These are phyloP conservation scores for Pichia sp. DNA, from an alignment of 1,139 yeast species.

Conservation along the genomic window DNA sequence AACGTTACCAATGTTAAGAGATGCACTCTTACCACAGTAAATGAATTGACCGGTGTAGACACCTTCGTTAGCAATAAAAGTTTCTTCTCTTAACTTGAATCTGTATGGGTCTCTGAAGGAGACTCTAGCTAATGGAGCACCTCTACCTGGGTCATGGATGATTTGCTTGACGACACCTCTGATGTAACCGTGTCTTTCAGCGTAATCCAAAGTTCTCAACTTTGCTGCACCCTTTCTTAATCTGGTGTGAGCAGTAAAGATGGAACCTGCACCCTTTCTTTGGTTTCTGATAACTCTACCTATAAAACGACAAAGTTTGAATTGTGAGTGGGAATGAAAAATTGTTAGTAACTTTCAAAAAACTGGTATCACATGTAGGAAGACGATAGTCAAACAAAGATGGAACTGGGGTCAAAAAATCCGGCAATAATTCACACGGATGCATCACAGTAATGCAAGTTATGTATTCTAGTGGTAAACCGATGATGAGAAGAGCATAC, in stretches of 20 bases:
- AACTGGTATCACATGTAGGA: not conserved
- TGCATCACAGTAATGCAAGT: too few species aligned
- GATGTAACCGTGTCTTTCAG: conserved; percentile 99
- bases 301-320: conserved; percentile 26
- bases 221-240: conserved; percentile 99
- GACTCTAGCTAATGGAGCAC: conserved; percentile 99
- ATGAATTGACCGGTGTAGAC: conserved; percentile 98
- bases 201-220: conserved; percentile 97
- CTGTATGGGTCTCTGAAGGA: conserved; percentile 99
- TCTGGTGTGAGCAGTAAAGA: conserved; percentile 99
- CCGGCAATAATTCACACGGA: too few species aligned
- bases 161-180: conserved; percentile 99
- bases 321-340: not conserved
- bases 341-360: conserved; percentile 17
- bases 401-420: too few species aligned
- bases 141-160: conserved; percentile 99
- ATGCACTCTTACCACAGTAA: conserved; percentile 98
- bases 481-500: too few species aligned
- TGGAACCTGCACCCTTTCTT: conserved; percentile 99
- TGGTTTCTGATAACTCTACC: conserved; percentile 99
- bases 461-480: too few species aligned
- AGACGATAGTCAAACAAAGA: too few species aligned
- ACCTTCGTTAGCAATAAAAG: conserved; percentile 99
- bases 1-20: conserved; percentile 95
- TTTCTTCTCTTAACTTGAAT: conserved; percentile 97